These are phyloP conservation scores for Boletus reticuloceps DNA, from an alignment of 768 basidiomycete species.

Conservation along the genomic window DNA sequence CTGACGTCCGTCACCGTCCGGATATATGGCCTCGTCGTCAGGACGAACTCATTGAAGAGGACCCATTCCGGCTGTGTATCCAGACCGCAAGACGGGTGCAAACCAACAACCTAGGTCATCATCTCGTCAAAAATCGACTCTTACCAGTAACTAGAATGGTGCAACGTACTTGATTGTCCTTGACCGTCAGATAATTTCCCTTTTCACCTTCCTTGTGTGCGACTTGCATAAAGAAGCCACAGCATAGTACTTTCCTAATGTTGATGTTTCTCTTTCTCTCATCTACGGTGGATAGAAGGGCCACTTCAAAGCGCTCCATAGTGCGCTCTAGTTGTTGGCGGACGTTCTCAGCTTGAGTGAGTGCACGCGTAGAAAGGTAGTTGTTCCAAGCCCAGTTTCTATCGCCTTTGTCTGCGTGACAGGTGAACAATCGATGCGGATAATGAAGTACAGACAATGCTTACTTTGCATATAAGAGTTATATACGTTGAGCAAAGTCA, in stretches of 20 bases:
- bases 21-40: slow-evolving; percentile 87
- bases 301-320: slow-evolving; percentile 90
- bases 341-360: slow-evolving; percentile 92
- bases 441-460: slow-evolving; percentile 20
- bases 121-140: background rate
- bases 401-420: slow-evolving; percentile 61
- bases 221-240: slow-evolving; percentile 98
- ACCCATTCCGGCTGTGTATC: slow-evolving; percentile 92
- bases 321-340: slow-evolving; percentile 82
- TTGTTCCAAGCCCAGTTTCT: slow-evolving; percentile 91
- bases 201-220: slow-evolving; percentile 95
- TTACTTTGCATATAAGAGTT: slow-evolving; percentile 85
- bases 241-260: slow-evolving; percentile 80
- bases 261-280: slow-evolving; percentile 68
- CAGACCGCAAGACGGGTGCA: slow-evolving; percentile 84
- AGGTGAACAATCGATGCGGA: background rate
- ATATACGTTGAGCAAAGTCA: slow-evolving; percentile 93
- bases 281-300: slow-evolving; percentile 64
- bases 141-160: background rate
- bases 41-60: slow-evolving; percentile 89
- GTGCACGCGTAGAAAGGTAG: slow-evolving; percentile 79
- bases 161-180: slow-evolving; percentile 81
- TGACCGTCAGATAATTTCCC: slow-evolving; percentile 83
- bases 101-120: slow-evolving; percentile 13
- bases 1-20: slow-evolving; percentile 86